phyloP scores from a whole-genome alignment of 768 basidiomycete genomes.

The Tulasnella sp. region DNA sequence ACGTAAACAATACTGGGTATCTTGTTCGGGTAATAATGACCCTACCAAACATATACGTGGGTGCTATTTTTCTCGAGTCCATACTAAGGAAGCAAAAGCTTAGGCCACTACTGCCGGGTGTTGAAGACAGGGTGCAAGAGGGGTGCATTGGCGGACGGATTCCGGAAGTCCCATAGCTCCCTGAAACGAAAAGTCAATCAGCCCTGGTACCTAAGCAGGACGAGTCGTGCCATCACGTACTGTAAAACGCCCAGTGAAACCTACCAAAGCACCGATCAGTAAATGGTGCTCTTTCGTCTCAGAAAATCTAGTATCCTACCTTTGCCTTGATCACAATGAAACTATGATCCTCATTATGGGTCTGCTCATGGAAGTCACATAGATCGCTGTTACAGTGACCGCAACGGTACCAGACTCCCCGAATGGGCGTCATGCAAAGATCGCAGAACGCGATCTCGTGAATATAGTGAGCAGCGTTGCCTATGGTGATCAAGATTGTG shows the following conservation, averaged over 20 bases:
- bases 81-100: neutral
- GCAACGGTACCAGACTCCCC: conserved; percentile 89
- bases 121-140: conserved; percentile 43
- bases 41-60: neutral
- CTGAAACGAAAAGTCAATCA: conserved; percentile 38
- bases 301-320: conserved; percentile 41
- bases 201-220: neutral
- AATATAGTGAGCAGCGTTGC: neutral
- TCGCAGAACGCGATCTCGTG: conserved; percentile 55
- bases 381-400: conserved; percentile 83
- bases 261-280: neutral
- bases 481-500: neutral
- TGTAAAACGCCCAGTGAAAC: conserved; percentile 71
- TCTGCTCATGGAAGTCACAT: conserved; percentile 75
- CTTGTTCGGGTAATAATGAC: neutral
- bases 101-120: neutral
- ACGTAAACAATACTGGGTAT: neutral
- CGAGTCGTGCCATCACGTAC: conserved; percentile 34
- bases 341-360: conserved; percentile 75
- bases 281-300: conserved; percentile 20
- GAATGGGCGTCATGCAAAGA: conserved; percentile 73
- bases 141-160: conserved; percentile 51
- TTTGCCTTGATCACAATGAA: conserved; percentile 86
- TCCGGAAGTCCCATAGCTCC: conserved; percentile 56
- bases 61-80: neutral